Conservation (phyloP, 2,329 filamentous ascomycete species). For the Botrytis fragariae region DNA sequence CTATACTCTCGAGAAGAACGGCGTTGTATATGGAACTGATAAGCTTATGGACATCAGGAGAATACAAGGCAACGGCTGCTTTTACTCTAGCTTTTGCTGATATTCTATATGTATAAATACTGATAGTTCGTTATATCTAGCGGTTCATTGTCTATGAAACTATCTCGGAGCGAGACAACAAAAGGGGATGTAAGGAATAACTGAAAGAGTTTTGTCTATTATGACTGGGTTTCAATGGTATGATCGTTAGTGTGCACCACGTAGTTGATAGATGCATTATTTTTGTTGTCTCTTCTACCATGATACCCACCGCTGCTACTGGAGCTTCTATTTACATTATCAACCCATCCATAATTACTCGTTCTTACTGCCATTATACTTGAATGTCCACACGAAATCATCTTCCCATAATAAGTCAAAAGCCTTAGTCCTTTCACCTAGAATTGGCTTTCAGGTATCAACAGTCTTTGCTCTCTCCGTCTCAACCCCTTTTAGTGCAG, state of each 20-base stretch:
- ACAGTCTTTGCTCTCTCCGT: background rate
- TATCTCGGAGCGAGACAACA: too few relatives aligned
- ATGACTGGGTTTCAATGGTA: background rate
- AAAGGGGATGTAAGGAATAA: rapidly evolving
- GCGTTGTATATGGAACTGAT: background rate
- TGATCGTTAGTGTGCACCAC: background rate
- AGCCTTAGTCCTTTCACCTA: background rate
- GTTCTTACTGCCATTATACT: background rate
- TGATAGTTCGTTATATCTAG: rapidly evolving
- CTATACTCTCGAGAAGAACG: rapidly evolving
- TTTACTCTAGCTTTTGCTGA: background rate
- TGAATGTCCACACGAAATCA: background rate
- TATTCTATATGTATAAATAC: background rate
- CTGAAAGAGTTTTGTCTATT: background rate
- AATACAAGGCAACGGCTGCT: background rate
- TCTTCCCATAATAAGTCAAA: rapidly evolving
- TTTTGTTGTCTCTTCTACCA: background rate
- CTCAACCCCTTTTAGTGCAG: too few relatives aligned
- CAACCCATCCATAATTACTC: background rate
- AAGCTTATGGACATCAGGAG: background rate
- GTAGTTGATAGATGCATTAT: background rate
- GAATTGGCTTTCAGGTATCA: rapidly evolving
- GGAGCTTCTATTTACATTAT: background rate
- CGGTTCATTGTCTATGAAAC: background rate
- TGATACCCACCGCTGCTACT: background rate